A percentile compares a stretch with the other conserved stretches of the same genome.
Conservation (phyloP, 2,329 filamentous ascomycete species). For the Helminthosporium solani region DNA sequence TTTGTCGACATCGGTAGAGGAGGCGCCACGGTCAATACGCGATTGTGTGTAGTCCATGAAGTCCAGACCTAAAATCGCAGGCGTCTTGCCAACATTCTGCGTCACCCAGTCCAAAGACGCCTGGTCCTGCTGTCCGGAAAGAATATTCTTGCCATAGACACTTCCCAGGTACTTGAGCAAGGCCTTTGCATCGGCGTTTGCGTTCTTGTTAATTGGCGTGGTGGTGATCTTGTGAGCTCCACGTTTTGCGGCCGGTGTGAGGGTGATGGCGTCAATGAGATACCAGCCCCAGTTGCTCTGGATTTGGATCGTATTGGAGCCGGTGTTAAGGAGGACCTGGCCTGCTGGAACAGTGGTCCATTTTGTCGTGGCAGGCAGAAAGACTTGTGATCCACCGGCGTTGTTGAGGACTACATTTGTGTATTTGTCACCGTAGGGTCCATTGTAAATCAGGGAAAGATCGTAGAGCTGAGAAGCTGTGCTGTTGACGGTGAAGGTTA, state of each 20-base stretch:
- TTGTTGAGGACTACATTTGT: conserved; percentile 49
- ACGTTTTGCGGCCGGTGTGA: conserved; percentile 41
- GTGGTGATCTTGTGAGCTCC: conserved; percentile 44
- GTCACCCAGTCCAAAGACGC: conserved; percentile 48
- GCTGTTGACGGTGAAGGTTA: conserved; percentile 47
- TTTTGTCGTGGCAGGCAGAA: conserved; percentile 41
- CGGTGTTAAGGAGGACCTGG: conserved; percentile 48
- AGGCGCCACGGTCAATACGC: conserved; percentile 46
- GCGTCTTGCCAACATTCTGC: conserved; percentile 49
- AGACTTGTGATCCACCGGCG: conserved; percentile 46
- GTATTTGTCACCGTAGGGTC: conserved; percentile 50
- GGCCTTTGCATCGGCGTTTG: conserved; percentile 40
- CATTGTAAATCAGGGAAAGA: conserved; percentile 48
- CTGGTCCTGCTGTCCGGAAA: conserved; percentile 53
- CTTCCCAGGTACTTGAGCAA: conserved; percentile 47
- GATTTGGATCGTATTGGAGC: conserved; percentile 49
- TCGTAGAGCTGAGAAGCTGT: conserved; percentile 45
- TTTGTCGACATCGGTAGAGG: conserved; percentile 48
- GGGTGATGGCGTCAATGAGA: conserved; percentile 49
- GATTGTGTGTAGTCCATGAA: conserved; percentile 54
- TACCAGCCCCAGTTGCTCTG: conserved; percentile 54
- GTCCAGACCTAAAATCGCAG: conserved; percentile 50
- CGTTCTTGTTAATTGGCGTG: conserved; percentile 43
- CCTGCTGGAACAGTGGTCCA: conserved; percentile 47
- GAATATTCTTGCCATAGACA: conserved; percentile 51